Percentiles rank a stretch among this genome's conserved stretches.
These are phyloP conservation scores for Metschnikowia similis DNA, from an alignment of 805 yeast species.

Conservation along the genomic window DNA sequence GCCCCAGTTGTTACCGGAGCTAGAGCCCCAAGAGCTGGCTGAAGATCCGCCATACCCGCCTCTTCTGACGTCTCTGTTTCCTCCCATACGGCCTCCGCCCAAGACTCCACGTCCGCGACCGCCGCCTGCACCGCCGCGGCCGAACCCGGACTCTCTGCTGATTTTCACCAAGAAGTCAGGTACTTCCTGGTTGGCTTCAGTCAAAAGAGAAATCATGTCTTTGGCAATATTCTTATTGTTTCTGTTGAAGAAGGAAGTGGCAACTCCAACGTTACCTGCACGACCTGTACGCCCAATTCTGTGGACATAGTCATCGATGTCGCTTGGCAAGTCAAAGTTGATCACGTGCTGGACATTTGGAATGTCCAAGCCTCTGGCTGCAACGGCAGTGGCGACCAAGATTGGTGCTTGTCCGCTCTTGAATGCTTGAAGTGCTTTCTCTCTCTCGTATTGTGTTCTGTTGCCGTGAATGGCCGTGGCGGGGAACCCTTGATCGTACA, in stretches of 20 bases:
- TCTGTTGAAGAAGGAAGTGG: conserved; percentile 98
- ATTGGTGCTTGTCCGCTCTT: conserved; percentile 89
- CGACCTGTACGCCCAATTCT: conserved; percentile 99
- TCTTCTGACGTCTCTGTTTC: conserved; percentile 52
- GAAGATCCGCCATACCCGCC: conserved; percentile 30
- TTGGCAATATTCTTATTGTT: conserved; percentile 85
- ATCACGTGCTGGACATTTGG: conserved; percentile 98
- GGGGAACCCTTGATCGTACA: conserved; percentile 83
- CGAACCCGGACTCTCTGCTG: conserved; percentile 67
- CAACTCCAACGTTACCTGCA: conserved; percentile 99
- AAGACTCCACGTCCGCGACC: conserved; percentile 47
- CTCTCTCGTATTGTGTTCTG: conserved; percentile 97
- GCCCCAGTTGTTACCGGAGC: conserved; percentile 17
- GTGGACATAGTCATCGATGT: conserved; percentile 97
- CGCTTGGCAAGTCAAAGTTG: conserved; percentile 94
- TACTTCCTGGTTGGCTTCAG: conserved; percentile 97
- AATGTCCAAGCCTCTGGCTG: conserved; percentile 99
- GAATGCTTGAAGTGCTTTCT: conserved; percentile 92
- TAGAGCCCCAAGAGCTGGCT: conserved; percentile 18
- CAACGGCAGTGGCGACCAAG: conserved; percentile 98
- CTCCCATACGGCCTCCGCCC: conserved; percentile 39
- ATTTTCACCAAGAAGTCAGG: conserved; percentile 83
- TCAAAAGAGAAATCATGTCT: conserved; percentile 78
- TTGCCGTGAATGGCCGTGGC: conserved; percentile 99
- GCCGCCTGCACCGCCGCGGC: conserved; percentile 33